Percentiles rank a stretch among this genome's conserved stretches.
phyloP scores from a whole-genome alignment of 352 stramenopile species.

The Sclerospora graminicola region DNA sequence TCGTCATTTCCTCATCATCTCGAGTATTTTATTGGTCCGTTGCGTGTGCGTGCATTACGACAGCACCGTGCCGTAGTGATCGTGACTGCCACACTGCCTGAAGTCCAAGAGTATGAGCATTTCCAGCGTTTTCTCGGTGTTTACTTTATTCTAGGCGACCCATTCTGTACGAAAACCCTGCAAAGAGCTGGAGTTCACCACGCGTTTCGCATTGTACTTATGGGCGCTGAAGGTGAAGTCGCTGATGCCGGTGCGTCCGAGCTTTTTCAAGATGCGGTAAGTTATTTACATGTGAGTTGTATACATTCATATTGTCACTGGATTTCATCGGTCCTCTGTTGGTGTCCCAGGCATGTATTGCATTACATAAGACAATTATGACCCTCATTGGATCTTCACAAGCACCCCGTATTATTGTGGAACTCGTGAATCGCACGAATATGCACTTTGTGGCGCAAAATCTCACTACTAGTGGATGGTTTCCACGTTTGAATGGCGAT shows the following conservation, averaged over 20 bases:
- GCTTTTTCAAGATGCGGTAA: conserved; percentile 61
- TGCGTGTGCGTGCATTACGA: conserved; percentile 56
- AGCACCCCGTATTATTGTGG: conserved; percentile 63
- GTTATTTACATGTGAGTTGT: not conserved
- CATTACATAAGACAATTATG: conserved; percentile 75
- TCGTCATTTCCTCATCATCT: conserved; percentile 57
- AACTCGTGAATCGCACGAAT: conserved; percentile 70
- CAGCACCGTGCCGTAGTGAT: conserved; percentile 66
- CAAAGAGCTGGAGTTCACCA: conserved; percentile 43
- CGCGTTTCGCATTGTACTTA: conserved; percentile 66
- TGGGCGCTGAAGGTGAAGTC: conserved; percentile 41
- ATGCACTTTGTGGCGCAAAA: conserved; percentile 81
- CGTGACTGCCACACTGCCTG: conserved; percentile 40
- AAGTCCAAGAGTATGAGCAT: conserved; percentile 41
- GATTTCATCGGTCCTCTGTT: conserved; percentile 2
- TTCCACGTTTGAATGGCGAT: conserved; percentile 21
- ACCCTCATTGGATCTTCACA: conserved; percentile 45
- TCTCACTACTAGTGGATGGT: conserved; percentile 56
- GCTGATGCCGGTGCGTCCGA: conserved; percentile 50
- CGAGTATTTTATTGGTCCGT: conserved; percentile 65
- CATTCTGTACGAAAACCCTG: conserved; percentile 45
- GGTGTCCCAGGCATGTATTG: conserved; percentile 42
- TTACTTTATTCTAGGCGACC: conserved; percentile 59
- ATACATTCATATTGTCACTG: not conserved
- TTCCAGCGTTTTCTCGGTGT: conserved; percentile 66